Base-by-base conservation (phyloP, 371 early-diverging fungal species). In the Globomyces sp. region DNA sequence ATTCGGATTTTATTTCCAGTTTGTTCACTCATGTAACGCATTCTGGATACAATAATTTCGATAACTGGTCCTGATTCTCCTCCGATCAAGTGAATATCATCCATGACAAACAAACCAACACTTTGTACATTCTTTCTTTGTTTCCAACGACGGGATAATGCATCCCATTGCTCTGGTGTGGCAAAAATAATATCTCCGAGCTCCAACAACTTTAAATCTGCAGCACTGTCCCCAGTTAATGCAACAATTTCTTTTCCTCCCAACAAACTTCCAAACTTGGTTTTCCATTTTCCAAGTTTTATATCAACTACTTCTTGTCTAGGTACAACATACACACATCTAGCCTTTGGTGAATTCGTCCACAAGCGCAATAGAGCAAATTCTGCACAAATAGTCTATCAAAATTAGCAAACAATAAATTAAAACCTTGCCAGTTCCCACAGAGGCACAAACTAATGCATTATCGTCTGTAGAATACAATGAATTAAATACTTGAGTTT, bases 101-200 rank as follows among this genome's bases (percentile, higher is more conserved):
- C 99, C 2, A 93, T 90, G 55, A 99, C 90, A 60, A 99, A 86
- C 41, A 99, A 80, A 53, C 88, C 87, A 1, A 97, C 84, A 0
- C 86, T 89, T 67, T 95, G 93, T 11, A 99, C 93, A 52, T 89
- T 88, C 80, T 90, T 89, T 57, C 98, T 85, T 80, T 91, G 92
- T 70, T 91, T 90, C 92, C 98, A 95, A 66, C 94, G 87, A 40
- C 99, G 84, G 10, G 99, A 96, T 34, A 98, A 76, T 63, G 91
- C 88, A 80, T 99, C 99, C 96, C 99, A 99, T 71, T 97, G 91
- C n/a, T 87, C 85, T 40, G 99, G 99, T 2, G 99, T 99, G 47
- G 92, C 84, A 48, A 98, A 80, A 39, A 99, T 87, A 6, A 99
- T 79, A 78, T 96, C 90, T 42, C 92, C 92, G 43, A 86, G 85